phyloP scores from a whole-genome alignment of 2,329 filamentous ascomycete genomes.

The Albophoma yamanashiensis region DNA sequence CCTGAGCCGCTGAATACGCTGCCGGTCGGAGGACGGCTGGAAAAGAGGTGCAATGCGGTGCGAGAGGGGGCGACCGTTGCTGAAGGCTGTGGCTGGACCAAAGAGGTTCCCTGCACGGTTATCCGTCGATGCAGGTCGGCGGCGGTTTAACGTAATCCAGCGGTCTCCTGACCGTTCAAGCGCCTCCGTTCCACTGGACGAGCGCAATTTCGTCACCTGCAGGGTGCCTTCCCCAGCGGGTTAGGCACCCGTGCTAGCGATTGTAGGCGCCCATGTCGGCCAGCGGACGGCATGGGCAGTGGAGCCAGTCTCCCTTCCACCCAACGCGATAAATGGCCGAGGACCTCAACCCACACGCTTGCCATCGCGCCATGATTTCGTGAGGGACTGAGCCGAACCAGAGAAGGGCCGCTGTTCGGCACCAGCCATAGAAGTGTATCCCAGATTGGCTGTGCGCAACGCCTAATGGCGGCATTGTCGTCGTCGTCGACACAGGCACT shows the following conservation, averaged over 20 bases:
- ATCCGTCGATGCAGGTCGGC: not conserved
- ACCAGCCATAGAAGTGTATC: too few relatives aligned
- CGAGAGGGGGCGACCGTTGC: not conserved
- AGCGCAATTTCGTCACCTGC: not conserved
- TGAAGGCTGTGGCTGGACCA: not conserved
- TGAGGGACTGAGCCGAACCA: not conserved
- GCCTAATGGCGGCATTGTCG: not conserved
- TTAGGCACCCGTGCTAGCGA: not conserved
- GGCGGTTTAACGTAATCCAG: not conserved
- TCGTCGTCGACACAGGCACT: not conserved
- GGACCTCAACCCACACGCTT: not conserved
- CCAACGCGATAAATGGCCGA: not conserved
- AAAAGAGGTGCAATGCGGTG: not conserved
- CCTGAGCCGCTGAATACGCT: too few relatives aligned
- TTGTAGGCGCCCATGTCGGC: not conserved
- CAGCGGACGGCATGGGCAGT: not conserved
- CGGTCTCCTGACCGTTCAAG: conserved; percentile 2
- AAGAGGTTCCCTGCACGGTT: not conserved
- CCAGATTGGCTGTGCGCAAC: not conserved
- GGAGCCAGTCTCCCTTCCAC: not conserved
- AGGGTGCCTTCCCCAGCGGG: not conserved
- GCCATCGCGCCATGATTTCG: not conserved
- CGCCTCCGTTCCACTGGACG: conserved; percentile 1
- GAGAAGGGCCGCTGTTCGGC: not conserved
- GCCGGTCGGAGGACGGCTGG: not conserved